These are phyloP conservation scores for Globisporangium yorkense DNA, from an alignment of 352 stramenopile genomes.

Conservation along the genomic window DNA sequence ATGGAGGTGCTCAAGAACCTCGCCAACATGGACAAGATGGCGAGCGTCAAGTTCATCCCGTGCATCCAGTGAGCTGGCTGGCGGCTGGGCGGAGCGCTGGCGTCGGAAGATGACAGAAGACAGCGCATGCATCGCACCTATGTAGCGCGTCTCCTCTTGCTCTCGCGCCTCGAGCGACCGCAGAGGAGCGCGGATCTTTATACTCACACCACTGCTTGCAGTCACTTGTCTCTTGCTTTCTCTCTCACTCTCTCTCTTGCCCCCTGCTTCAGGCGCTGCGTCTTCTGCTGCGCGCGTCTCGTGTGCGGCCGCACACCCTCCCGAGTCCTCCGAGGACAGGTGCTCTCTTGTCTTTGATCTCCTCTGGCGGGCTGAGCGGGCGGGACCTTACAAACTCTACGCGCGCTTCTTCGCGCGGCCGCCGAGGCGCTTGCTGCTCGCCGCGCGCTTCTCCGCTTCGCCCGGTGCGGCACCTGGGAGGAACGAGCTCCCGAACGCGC, in stretches of 20 bases:
- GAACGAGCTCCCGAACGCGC: conserved; percentile 51
- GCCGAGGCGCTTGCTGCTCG: conserved; percentile 14
- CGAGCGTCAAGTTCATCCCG: conserved; percentile 56
- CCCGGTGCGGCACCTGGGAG: conserved; percentile 13
- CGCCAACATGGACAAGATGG: conserved; percentile 65
- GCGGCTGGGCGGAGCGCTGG: not conserved
- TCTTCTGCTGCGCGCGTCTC: not conserved
- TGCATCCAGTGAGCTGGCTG: conserved; percentile 30
- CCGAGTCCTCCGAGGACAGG: not conserved
- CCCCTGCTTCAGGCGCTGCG: not conserved
- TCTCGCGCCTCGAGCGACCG: no score
- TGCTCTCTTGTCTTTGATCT: not conserved
- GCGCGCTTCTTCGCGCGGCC: conserved; percentile 14
- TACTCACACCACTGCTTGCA: no score
- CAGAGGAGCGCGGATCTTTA: no score
- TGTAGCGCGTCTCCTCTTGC: no score
- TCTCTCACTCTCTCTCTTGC: not conserved
- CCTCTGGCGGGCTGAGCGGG: not conserved
- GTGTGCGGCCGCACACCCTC: conserved; percentile 1
- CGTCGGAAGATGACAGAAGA: no score
- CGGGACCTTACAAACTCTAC: conserved; percentile 18
- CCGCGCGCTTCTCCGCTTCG: conserved; percentile 10
- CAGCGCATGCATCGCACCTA: no score
- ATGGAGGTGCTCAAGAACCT: conserved; percentile 56
- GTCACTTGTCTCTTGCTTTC: not conserved